phyloP scores from a whole-genome alignment of 2,329 filamentous ascomycete genomes.

The Ophiostoma ulmi region DNA sequence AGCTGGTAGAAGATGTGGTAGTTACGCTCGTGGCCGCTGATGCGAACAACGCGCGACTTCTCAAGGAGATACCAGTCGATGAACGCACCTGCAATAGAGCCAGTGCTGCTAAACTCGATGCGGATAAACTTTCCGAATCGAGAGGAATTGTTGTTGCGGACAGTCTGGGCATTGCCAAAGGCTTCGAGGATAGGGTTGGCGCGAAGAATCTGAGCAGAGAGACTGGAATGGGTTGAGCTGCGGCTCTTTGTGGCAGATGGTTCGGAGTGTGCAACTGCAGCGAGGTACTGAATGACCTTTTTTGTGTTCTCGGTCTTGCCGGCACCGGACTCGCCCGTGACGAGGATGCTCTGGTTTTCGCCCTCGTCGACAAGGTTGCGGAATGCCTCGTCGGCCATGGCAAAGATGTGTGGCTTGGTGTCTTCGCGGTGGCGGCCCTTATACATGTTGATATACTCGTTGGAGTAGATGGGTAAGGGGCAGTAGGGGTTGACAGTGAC shows the following conservation, averaged over 20 bases:
- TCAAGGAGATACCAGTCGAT: conserved; percentile 98
- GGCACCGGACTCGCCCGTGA: conserved; percentile 95
- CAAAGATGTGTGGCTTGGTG: conserved; percentile 94
- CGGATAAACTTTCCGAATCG: conserved; percentile 98
- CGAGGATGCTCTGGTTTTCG: conserved; percentile 92
- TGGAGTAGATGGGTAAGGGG: conserved; percentile 86
- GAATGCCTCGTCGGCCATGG: conserved; percentile 95
- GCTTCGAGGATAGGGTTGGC: conserved; percentile 97
- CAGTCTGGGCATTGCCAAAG: conserved; percentile 96
- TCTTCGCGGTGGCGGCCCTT: conserved; percentile 86
- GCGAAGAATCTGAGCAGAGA: conserved; percentile 92
- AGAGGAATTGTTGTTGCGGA: conserved; percentile 97
- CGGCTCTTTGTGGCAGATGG: conserved; percentile 56
- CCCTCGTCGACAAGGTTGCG: conserved; percentile 92
- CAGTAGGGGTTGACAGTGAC: conserved; percentile 98
- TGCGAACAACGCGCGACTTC: conserved; percentile 91
- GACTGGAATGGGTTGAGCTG: conserved; percentile 62
- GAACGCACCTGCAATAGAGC: conserved; percentile 89
- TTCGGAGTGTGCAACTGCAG: conserved; percentile 84
- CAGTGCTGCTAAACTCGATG: conserved; percentile 84
- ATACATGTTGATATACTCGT: conserved; percentile 98
- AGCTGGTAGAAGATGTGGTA: conserved; percentile 98
- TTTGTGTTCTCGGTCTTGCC: conserved; percentile 99
- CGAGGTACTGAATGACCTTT: conserved; percentile 97
- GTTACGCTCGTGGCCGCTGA: conserved; percentile 84